Percentiles rank a stretch among this genome's conserved stretches.
Evolutionary conservation across 2,329 filamentous ascomycete genomes (phyloP).

Genomic region (Chaetomium sp.): DNA sequence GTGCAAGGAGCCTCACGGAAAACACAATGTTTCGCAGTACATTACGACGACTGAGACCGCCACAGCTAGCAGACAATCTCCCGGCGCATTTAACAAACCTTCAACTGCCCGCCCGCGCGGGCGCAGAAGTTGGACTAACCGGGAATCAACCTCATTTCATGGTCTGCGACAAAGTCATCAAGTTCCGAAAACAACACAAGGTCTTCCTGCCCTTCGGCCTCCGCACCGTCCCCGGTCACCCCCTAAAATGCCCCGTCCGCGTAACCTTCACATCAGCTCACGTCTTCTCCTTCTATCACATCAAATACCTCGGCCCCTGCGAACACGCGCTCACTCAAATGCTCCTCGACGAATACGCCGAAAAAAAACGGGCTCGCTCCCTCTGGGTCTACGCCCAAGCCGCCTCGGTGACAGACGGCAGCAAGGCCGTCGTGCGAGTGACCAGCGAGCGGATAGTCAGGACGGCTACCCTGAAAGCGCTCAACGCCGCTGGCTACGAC

Average conservation of each 20-base stretch:
- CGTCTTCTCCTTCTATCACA: constrained; percentile 30
- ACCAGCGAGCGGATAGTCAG: constrained; percentile 4
- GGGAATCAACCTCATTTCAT: neutral
- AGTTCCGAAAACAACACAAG: neutral
- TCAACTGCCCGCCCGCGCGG: neutral
- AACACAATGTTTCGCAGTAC: constrained; percentile 3
- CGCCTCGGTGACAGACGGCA: neutral
- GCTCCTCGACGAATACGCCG: constrained; percentile 12
- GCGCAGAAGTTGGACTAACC: no score
- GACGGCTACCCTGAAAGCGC: constrained; percentile 6
- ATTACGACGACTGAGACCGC: neutral
- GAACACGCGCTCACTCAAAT: constrained; percentile 28
- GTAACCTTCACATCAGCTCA: constrained; percentile 27
- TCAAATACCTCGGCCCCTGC: constrained; percentile 28
- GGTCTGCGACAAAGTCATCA: neutral
- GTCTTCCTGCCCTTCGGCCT: neutral
- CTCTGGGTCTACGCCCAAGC: constrained; percentile 14
- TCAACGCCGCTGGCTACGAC: constrained; percentile 20
- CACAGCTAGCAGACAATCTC: neutral
- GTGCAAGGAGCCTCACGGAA: no score
- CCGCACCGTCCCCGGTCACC: neutral
- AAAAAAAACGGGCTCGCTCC: constrained; percentile 6
- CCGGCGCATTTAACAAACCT: neutral
- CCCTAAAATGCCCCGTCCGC: constrained; percentile 21
- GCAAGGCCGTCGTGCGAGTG: constrained; percentile 9